Evolutionary conservation across 2,329 filamentous ascomycete genomes (phyloP), one percentile per base, ranked within the genome.

Genomic region (Taxawa tesnikishii): DNA sequence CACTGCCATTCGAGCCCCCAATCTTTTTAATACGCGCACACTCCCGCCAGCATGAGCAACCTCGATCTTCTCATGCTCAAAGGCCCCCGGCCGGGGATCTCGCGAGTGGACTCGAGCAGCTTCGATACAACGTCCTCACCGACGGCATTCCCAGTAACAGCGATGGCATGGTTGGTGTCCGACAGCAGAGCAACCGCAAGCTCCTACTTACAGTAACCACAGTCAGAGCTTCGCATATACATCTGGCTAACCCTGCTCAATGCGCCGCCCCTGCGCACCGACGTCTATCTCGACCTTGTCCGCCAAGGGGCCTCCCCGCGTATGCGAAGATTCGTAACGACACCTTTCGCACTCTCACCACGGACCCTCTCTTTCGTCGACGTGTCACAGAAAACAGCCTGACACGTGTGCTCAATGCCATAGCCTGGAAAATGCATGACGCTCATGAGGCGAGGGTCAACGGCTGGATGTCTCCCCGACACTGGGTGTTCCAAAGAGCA

Each of bases 291-390:
- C 42, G 71, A 74, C 36, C 79, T 96, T 27, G 80, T 98, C 43
- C 85, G 93, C 51, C 83, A 90, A 41, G 88, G 90, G 40, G 82
- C 88, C 15, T 96, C 88, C 3, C 87, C 88, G 87, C 85, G 28
- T 94, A 98, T 61, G 76, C 83, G 48, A 98, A 98, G 62, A 98
- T 98, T 52, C 83, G 87, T 54, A 94, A 98, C 59, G 90, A 98
- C 56, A 94, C 90, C 25, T 96, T 96, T 56, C 83, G 90, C 46
- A 98, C 90, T 1, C 68, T 98, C 33, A 90, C 90, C 18, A 94
- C 88, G 31, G 90, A 98, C 50, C 87, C 88, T n/a, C 73, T 98
- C 21, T 98, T 96, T 65, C 83, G 90, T 39, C 77, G 90, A 18
- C 80, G 88, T 36, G 90, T 98, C 38, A 94, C 84, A 36, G 90